Evolutionary conservation across 257 asterid species (phyloP).

Genomic region (Gentiana macrophylla): DNA sequence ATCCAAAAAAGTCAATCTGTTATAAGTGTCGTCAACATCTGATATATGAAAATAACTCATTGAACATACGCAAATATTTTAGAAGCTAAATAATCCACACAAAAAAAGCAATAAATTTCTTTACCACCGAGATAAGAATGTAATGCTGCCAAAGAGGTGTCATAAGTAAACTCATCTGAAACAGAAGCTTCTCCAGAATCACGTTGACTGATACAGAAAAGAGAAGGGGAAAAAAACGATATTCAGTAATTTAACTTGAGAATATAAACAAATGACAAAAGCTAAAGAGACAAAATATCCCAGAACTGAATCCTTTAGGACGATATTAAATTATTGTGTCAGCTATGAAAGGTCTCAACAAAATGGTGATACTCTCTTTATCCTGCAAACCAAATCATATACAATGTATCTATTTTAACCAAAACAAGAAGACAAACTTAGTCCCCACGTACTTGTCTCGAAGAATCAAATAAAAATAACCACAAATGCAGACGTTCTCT

Average conservation of each 20-base stretch:
- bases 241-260: background rate
- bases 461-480: too few relatives aligned
- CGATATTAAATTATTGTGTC: too few relatives aligned
- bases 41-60: conserved; percentile 14
- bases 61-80: conserved; percentile 7
- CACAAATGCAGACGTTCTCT: too few relatives aligned
- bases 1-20: conserved; percentile 69
- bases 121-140: conserved; percentile 93
- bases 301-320: too few relatives aligned
- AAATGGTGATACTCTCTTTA: too few relatives aligned
- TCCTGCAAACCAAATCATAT: too few relatives aligned
- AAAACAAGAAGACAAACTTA: too few relatives aligned
- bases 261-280: background rate
- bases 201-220: conserved; percentile 23
- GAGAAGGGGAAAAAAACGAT: conserved; percentile 9
- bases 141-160: conserved; percentile 70
- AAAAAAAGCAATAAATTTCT: conserved; percentile 4
- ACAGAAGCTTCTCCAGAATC: conserved; percentile 49
- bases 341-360: too few relatives aligned
- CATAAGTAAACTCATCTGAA: conserved; percentile 55
- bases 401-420: too few relatives aligned
- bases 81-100: background rate
- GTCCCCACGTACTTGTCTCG: too few relatives aligned
- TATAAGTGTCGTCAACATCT: conserved; percentile 86
- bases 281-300: too few relatives aligned